Evolutionary conservation across 345 rosid species (phyloP), one percentile per base, ranked within the genome.

Genomic region (Rhodomyrtus tomentosa): DNA sequence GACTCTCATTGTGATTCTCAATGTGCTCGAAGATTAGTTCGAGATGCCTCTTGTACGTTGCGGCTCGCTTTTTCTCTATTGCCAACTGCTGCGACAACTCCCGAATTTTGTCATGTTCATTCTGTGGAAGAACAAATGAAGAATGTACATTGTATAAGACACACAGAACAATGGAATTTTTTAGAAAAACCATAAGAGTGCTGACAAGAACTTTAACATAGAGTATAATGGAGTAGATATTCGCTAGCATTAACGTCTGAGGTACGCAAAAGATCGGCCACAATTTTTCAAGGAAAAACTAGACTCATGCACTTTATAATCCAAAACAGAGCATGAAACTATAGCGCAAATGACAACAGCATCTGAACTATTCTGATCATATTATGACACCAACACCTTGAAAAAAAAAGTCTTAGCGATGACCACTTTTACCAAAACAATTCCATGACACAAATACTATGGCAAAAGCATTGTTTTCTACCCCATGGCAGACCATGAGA

Each of bases 11-110:
- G 88, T 98, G 96, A 86, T 93, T 93, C 82, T 96, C 99, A 42
- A 98, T 98, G 83, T 96, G 97, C 85, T 98, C 98, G 53, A 96
- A 93, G 32, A 98, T 88, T 88, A 98, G 87, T 84, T 98, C 99
- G 36, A 98, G 93, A 85, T 98, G 99, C 88, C 95, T 94, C 86
- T 96, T 96, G 84, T 98, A 98, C 10, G 96, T 93, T 24, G 98
- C 94, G 1, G 98, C 90, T 87, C 95, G 95, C 92, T 93, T 98
- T 81, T 94, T 98, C 94, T 98, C 99, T 2, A 90, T 86, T 11
- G 95, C 95, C 87, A 98, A 91, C 93, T 98, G 99, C 88, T 96
- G 98, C 20, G 98, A 90, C 84, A 98, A 90, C 81, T 98, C 99
- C 89, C 96, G 92, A 62, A 98, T 94, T 83, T 94, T 98, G 73